Base-by-base conservation (phyloP, 2,329 filamentous ascomycete species). In the Colletotrichum lini region DNA sequence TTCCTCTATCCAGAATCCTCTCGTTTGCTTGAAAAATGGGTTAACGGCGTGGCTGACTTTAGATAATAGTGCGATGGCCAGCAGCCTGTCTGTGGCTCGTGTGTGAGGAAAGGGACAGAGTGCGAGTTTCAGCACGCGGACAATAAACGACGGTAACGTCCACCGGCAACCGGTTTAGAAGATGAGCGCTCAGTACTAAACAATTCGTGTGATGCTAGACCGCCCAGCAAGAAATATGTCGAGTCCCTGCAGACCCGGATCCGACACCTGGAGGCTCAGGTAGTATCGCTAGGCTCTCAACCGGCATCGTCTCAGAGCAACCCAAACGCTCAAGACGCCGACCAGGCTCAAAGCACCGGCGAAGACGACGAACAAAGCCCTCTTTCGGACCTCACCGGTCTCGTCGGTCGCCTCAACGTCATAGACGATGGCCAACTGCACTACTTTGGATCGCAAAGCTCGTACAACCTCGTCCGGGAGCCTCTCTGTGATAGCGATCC, bases 381-480 rank as follows among this genome's bases (percentile, higher is more conserved):
- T 2, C 18, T 73, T 5, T 65, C 72, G 9, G 70, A 76, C 45
- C 52, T 77, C 1, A 74, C 74, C 0, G 75, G 68, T 1, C 44
- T 74, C 1, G 56, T 75, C 3, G 67, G 67, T 4, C 67, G 54
- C 23, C 67, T 70, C 5, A 70, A 66, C 40, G 57, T 77, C 21
- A 70, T 40, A 2, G 73, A 74, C 2, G 74, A 76, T 23, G 76
- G 76, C 7, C 74, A 77, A 47, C 40, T 78, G 18, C 75, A 74
- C 44, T 77, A 75, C 30, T 77, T 78, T 45, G 75, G 75, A 13
- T 76, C 75, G 1, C 76, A 76, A 35, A 76, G 74, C 53, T 75
- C 73, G 1, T 77, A 72, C 26, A 73, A 77, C 15, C 71, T 77
- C 9, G 61, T 73, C 6, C 62, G 47, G 12, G 60, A 72, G 44